A percentile compares a stretch with the other conserved stretches of the same genome.
Evolutionary conservation across 2,329 filamentous ascomycete species (phyloP).

Genomic region (Xylaria sp.): DNA sequence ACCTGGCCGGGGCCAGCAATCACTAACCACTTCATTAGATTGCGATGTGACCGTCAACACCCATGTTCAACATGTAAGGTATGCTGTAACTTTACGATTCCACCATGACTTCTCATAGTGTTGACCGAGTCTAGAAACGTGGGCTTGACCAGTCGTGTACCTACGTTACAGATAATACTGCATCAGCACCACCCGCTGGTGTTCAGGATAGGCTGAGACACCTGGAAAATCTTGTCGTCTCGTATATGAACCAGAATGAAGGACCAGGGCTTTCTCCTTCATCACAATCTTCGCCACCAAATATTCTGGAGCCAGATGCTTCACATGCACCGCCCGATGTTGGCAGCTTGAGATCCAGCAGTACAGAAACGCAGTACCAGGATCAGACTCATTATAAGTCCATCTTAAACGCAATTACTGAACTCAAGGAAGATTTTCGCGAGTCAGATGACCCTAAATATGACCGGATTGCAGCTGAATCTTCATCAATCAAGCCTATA

Average conservation of each 20-base stretch:
- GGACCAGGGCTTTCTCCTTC: slow-evolving; percentile 1
- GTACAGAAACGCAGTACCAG: slow-evolving; percentile 38
- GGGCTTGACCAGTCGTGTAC: slow-evolving; percentile 35
- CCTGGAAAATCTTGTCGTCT: slow-evolving; percentile 37
- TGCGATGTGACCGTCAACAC: slow-evolving; percentile 39
- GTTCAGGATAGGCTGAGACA: slow-evolving; percentile 38
- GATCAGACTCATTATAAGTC: slow-evolving; percentile 41
- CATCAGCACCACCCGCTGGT: slow-evolving; percentile 14
- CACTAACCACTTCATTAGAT: slow-evolving; percentile 29
- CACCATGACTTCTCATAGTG: background rate
- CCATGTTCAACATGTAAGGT: slow-evolving; percentile 40
- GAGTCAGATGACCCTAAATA: slow-evolving; percentile 18
- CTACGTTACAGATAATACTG: slow-evolving; percentile 22
- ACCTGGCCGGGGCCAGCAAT: background rate
- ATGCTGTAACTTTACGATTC: background rate
- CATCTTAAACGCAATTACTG: slow-evolving; percentile 37
- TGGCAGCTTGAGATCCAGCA: slow-evolving; percentile 36
- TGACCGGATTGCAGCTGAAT: slow-evolving; percentile 4
- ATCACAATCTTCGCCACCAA: slow-evolving; percentile 2
- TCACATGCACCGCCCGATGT: slow-evolving; percentile 30
- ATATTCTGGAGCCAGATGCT: slow-evolving; percentile 10
- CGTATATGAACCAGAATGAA: slow-evolving; percentile 34
- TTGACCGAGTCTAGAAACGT: slow-evolving; percentile 35
- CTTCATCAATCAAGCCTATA: background rate
- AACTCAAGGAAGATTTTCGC: slow-evolving; percentile 37